Base-by-base conservation (phyloP, 768 basidiomycete genomes). In the Hericium rajendrae region DNA sequence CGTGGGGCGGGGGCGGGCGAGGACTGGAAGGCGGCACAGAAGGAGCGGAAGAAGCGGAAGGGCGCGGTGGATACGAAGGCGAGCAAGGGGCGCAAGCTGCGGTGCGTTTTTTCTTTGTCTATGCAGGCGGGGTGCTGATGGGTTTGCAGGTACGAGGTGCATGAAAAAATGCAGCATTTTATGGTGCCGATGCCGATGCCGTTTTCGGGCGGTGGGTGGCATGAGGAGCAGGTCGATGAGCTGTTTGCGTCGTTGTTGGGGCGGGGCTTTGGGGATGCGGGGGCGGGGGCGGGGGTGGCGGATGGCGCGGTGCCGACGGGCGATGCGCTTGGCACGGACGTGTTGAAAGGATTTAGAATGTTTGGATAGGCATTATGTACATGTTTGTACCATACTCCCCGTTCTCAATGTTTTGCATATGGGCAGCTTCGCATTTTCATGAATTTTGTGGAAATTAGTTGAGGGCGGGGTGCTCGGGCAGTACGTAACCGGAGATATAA, bases 131-230 rank as follows among this genome's bases (percentile, higher is more conserved):
- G 15, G 51, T 20, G 20, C 37, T 18, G 22, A 48, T 39, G 12
- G 38, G 65, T 51, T 56, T 54, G 57, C 67, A 89, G 91, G 56
- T 97, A 93, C 69, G 88, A 95, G 61, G 84, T 91, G 1, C 97
- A 98, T 66, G 94, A 98, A 65, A 98, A 97, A 73, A 74, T 97
- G 52, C 91, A 94, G 69, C 93, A 94, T 70, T 98, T 97, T 68
- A 95, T 95, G 88, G 91, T 94, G 1, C 95, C 95, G 6, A 84
- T 94, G 12, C 80, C 82, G 6, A 61, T 62, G 18, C 68, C 75
- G 13, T 22, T 46, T 46, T 18, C 28, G 20, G 68, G 72, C 38
- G 83, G 83, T 28, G 78, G 74, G 56, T 99, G 97, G 97, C 92
- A 95, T 61, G 93, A 97, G 59, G 92, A 93, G 66, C 97, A 98